A percentile compares a stretch with the other conserved stretches of the same genome.
Conservation (phyloP, 148 eudicot genomes). For the Vaccinium corymbosum region DNA sequence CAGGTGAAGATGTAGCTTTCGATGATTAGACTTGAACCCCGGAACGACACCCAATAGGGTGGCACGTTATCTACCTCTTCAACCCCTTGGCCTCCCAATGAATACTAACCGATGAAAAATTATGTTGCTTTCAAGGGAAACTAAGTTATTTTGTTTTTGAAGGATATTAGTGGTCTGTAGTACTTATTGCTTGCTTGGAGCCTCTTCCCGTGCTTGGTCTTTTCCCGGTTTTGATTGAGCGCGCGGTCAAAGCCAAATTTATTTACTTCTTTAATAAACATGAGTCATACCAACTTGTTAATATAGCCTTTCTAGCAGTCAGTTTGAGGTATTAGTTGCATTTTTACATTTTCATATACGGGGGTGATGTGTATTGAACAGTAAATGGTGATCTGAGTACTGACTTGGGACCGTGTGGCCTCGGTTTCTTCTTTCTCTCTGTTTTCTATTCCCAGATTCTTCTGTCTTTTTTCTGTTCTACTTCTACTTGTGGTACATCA, state of each 20-base stretch:
- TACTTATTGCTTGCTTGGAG: background rate
- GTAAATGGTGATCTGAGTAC: background rate
- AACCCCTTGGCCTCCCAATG: background rate
- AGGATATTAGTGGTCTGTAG: background rate
- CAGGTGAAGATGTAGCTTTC: background rate
- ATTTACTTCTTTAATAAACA: background rate
- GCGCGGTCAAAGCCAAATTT: background rate
- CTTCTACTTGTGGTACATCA: background rate
- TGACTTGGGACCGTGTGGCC: background rate
- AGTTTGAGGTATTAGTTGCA: background rate
- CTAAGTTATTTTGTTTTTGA: background rate
- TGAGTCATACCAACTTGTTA: background rate
- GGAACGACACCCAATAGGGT: background rate
- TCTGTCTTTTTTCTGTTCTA: background rate
- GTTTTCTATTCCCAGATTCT: background rate
- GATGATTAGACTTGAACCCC: background rate
- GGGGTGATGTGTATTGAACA: background rate
- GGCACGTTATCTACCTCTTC: background rate
- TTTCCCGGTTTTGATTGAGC: background rate
- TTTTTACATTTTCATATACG: background rate
- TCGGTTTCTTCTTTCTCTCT: background rate
- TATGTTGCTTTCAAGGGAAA: background rate
- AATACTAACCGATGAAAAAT: background rate
- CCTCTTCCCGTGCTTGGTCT: background rate
- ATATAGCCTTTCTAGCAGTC: background rate